phyloP scores from a whole-genome alignment of 495 filamentous ascomycete species.

The Tuber umbilicatum region DNA sequence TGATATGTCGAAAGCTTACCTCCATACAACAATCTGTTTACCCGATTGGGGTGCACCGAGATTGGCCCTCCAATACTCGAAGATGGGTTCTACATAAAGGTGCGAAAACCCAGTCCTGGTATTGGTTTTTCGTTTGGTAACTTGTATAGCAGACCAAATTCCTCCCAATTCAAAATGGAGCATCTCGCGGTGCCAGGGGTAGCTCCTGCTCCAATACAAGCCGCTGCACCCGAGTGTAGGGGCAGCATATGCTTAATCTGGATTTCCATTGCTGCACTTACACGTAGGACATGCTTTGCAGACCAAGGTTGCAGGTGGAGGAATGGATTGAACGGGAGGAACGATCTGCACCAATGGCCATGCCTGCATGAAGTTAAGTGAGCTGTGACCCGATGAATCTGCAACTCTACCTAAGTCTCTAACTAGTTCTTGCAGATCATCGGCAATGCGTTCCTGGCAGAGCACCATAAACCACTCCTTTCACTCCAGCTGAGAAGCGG shows the following conservation, averaged over 20 bases:
- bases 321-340: conserved; percentile 14
- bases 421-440: conserved; percentile 17
- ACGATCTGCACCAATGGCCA: conserved; percentile 20
- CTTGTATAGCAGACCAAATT: neutral
- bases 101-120: conserved; percentile 2
- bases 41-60: neutral
- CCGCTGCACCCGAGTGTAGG: conserved; percentile 6
- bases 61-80: neutral
- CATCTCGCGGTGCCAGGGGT: neutral
- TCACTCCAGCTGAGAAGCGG: conserved; percentile 3
- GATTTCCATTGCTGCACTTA: neutral
- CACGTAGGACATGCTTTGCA: neutral
- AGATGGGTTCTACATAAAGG: neutral
- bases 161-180: conserved; percentile 13
- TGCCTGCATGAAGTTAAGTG: conserved; percentile 12
- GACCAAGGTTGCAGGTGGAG: conserved; percentile 17
- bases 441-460: conserved; percentile 20
- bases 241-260: conserved; percentile 14
- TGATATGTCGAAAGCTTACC: neutral
- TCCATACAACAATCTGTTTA: conserved; percentile 4
- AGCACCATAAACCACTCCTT: neutral
- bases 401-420: neutral
- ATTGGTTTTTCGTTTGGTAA: neutral
- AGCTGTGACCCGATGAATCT: neutral
- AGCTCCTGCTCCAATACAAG: conserved; percentile 13